Evolutionary conservation across 1,139 yeast species (phyloP).

Genomic region (Yamadazyma diospyri): DNA sequence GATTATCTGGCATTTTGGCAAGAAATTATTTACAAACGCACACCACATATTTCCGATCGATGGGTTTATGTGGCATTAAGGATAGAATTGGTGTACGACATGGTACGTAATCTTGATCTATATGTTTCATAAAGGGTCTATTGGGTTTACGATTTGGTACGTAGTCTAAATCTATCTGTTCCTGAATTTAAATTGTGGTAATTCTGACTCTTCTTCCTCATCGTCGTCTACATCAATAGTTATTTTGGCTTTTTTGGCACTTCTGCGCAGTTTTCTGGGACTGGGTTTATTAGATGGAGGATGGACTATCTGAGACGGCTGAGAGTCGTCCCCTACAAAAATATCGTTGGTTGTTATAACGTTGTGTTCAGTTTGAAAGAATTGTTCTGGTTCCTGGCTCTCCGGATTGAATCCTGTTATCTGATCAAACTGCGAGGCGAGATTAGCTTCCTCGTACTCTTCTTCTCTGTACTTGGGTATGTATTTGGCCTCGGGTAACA

Average conservation of each 20-base stretch:
- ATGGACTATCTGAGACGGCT: neutral
- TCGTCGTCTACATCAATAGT: conserved; percentile 30
- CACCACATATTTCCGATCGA: conserved; percentile 43
- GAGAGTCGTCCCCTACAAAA: conserved; percentile 9
- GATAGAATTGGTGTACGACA: neutral
- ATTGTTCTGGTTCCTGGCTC: neutral
- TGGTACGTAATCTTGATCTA: too few species aligned
- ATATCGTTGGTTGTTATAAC: conserved; percentile 3
- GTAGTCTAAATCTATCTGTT: conserved; percentile 13
- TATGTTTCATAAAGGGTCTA: too few species aligned
- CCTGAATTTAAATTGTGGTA: conserved; percentile 36
- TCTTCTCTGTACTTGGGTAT: conserved; percentile 1
- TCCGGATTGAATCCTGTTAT: conserved; percentile 4
- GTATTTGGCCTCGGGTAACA: conserved; percentile 1
- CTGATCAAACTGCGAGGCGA: neutral
- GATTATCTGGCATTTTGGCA: conserved; percentile 14
- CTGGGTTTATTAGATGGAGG: conserved; percentile 5
- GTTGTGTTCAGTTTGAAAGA: neutral
- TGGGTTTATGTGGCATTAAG: conserved; percentile 45
- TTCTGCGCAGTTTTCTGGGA: conserved; percentile 2
- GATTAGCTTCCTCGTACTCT: conserved; percentile 3
- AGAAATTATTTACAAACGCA: conserved; percentile 37
- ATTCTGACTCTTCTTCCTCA: conserved; percentile 33
- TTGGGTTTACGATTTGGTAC: neutral
- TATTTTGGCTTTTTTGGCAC: conserved; percentile 9